Evolutionary conservation across 306 rosid species (phyloP), one percentile per base, ranked within the genome.

Genomic region (Citrullus mucosospermus): DNA sequence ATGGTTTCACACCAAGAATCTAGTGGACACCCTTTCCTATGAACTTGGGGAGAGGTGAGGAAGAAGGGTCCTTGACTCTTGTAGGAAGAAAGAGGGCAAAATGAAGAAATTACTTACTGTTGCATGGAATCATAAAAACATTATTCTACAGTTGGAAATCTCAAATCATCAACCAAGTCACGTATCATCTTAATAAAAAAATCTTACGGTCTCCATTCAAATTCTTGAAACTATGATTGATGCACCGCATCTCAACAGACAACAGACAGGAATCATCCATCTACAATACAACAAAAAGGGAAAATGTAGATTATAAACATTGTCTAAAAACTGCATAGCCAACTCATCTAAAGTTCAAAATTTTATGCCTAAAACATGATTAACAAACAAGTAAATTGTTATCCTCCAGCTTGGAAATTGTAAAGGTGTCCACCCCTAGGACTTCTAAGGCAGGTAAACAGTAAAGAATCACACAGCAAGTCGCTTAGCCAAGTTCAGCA

Each of bases 181-280:
- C 46, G 11, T 44, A 57, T 46, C 61, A 22, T 77, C 78, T 76
- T 78, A 85, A 79, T 72, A 84, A 80, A 80, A 81, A 38, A 86
- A 81, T 58, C 88, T 89, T 80, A 82, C 84, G 76, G 83, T 82
- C 87, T 87, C 84, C 85, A 82, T 20, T 81, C 86, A 82, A 88
- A 89, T 84, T 90, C 90, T 85, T 36, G 81, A 87, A 80, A 71
- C 85, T 82, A 85, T 70, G 88, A 82, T 59, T 92, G 78, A 83
- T 80, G 90, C 83, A 86, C 84, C 46, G 79, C 94, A 86, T 74
- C 89, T 78, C 95, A 82, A 87, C 82, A 80, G 28, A 25, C 28
- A 25, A 25, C 28, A 25, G 82, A 88, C 82, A 85, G 87, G 82
- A 89, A 83, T 92, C 96, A 94, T 85, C 96, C 96, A 94, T 90